Evolutionary conservation across 139 green algal species (phyloP), one percentile per base, ranked within the genome.

Genomic region (Picochlorum sp.): DNA sequence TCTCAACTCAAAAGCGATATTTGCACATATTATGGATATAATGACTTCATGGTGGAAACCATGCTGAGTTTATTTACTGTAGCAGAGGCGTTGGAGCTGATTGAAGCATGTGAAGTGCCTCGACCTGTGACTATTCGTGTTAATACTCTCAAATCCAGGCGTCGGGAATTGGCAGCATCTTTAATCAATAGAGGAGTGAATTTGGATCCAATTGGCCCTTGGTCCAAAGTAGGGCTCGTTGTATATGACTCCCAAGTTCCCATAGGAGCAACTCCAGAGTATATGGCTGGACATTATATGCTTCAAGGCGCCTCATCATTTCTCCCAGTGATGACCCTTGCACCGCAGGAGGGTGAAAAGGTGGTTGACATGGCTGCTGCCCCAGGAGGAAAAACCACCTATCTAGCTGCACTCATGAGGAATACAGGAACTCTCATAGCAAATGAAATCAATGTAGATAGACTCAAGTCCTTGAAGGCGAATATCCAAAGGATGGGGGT

Each of bases 251-350:
- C 70, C 59, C 87, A 78, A 62, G 93, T 99, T 52, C 93, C 94
- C 4, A 85, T 99, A 34, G 94, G 94, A 1, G 94, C 94, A n/a
- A 99, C 94, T 2, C 94, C 94, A 3, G 94, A 99, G 83, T 99
- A 99, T 86, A 97, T 99, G 92, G 94, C 94, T 5, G 94, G 94
- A 0, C 92, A 98, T 75, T 99, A 99, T 85, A 99, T 98, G 90
- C 84, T 96, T 76, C 90, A 90, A 78, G 87, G 90, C 8, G 90
- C 90, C 2, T 90, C 89, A 41, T 97, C 91, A 50, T 98, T 99
- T 80, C 86, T 99, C 67, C 94, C 94, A 0, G 89, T 90, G 64
- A 98, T 98, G 87, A 92, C 94, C 16, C 86, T 99, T 11, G 89
- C 90, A 1, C 94, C 94, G 1, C 91, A 95, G 73, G 61, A 82